Conservation (phyloP, 768 basidiomycete species). For the Astraeus odoratus region DNA sequence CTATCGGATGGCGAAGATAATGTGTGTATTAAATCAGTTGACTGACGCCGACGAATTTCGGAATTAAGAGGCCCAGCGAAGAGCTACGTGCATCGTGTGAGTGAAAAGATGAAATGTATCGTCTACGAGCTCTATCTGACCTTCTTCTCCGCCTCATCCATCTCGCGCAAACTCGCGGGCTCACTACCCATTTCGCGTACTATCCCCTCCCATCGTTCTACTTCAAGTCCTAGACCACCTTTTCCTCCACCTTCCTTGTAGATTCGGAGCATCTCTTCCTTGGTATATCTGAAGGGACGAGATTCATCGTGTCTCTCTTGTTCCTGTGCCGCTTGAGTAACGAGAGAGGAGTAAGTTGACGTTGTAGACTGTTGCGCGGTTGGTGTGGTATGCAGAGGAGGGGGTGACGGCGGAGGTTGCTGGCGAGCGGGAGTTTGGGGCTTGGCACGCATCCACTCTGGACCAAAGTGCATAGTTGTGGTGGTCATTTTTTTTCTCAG, state of each 20-base stretch:
- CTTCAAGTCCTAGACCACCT: slow-evolving; percentile 73
- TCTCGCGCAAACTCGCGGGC: slow-evolving; percentile 71
- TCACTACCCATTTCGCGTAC: slow-evolving; percentile 69
- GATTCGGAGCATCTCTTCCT: slow-evolving; percentile 77
- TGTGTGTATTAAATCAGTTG: slow-evolving; percentile 62
- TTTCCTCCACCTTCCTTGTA: slow-evolving; percentile 74
- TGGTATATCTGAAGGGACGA: slow-evolving; percentile 82
- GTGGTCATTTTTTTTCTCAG: slow-evolving; percentile 42
- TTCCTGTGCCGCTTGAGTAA: slow-evolving; percentile 35
- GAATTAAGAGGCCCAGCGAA: slow-evolving; percentile 79
- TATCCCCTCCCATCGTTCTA: slow-evolving; percentile 86
- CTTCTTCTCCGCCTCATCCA: slow-evolving; percentile 84
- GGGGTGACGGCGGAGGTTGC: slow-evolving; percentile 55
- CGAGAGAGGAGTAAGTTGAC: slow-evolving; percentile 67
- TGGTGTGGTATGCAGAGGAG: slow-evolving; percentile 34
- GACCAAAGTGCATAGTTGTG: slow-evolving; percentile 84
- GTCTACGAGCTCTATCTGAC: slow-evolving; percentile 34
- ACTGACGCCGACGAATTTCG: slow-evolving; percentile 80
- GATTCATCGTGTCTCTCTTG: slow-evolving; percentile 54
- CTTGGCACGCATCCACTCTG: slow-evolving; percentile 90
- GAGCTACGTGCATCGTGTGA: slow-evolving; percentile 46
- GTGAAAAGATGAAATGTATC: slow-evolving; percentile 11
- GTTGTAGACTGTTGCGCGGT: slow-evolving; percentile 46
- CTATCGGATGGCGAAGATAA: slow-evolving; percentile 54
- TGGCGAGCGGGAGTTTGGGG: slow-evolving; percentile 47